Conservation (phyloP, 192 early-diverging fungal genomes). For the Coemansia sp. region DNA sequence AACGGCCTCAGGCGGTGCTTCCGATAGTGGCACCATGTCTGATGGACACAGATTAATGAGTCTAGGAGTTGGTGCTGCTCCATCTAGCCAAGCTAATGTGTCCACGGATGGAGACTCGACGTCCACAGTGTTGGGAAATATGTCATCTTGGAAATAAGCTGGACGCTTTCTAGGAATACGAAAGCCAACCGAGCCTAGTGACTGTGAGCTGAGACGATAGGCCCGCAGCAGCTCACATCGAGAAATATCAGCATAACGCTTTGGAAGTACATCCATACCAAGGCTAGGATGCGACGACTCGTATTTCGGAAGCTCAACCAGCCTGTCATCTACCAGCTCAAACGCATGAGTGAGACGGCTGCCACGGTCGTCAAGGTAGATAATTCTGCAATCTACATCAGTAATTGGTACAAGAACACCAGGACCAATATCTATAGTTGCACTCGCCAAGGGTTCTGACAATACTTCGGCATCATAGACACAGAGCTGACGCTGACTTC, state of each 20-base stretch:
- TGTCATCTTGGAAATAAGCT: constrained; percentile 90
- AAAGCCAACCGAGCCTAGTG: constrained; percentile 71
- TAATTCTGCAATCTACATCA: constrained; percentile 67
- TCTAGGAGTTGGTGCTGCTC: constrained; percentile 12
- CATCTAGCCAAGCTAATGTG: constrained; percentile 60
- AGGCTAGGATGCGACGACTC: constrained; percentile 64
- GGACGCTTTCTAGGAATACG: constrained; percentile 75
- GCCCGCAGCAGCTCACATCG: constrained; percentile 69
- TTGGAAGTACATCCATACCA: constrained; percentile 72
- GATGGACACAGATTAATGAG: constrained; percentile 45
- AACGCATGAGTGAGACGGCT: constrained; percentile 75
- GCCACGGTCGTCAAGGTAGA: constrained; percentile 74
- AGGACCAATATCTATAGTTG: constrained; percentile 70
- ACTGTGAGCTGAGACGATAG: constrained; percentile 66
- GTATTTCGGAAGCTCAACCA: constrained; percentile 60
- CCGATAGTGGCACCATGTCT: constrained; percentile 54
- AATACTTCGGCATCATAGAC: constrained; percentile 55
- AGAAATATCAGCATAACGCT: constrained; percentile 62
- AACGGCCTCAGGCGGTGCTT: constrained; percentile 40
- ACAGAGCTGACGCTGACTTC: constrained; percentile 69
- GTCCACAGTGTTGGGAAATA: constrained; percentile 71
- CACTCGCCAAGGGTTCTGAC: constrained; percentile 40
- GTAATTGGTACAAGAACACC: constrained; percentile 68
- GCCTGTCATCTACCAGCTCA: constrained; percentile 57
- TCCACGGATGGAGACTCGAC: constrained; percentile 51